phyloP scores from a whole-genome alignment of 1,284 basidiomycete species.

The Leccinum fuscescens region DNA sequence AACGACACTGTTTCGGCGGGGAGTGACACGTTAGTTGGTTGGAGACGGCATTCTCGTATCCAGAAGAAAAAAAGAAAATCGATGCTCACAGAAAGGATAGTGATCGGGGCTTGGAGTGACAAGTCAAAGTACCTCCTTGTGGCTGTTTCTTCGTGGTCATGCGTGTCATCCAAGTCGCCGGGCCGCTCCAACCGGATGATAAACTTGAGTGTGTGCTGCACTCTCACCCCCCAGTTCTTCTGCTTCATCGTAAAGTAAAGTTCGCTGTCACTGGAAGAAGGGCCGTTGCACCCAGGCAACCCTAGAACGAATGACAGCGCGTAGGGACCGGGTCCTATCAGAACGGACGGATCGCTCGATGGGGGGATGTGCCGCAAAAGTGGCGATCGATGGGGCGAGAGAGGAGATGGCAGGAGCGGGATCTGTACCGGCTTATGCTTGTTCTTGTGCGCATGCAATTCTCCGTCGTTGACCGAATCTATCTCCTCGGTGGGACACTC shows the following conservation, averaged over 20 bases:
- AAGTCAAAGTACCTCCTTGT: slow-evolving; percentile 87
- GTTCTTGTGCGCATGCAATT: slow-evolving; percentile 24
- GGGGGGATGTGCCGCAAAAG: slow-evolving; percentile 19
- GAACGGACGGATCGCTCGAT: slow-evolving; percentile 44
- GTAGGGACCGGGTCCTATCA: slow-evolving; percentile 73
- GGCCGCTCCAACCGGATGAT: slow-evolving; percentile 77
- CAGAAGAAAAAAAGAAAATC: neutral
- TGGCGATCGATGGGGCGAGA: slow-evolving; percentile 30
- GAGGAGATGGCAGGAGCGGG: slow-evolving; percentile 56
- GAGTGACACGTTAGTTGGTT: neutral
- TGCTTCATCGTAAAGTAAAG: slow-evolving; percentile 86
- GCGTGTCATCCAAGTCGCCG: slow-evolving; percentile 35
- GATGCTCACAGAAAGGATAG: slow-evolving; percentile 67
- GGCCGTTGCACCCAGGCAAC: slow-evolving; percentile 52
- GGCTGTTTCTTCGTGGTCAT: slow-evolving; percentile 52
- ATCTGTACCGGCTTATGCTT: slow-evolving; percentile 44
- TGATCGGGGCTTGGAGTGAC: slow-evolving; percentile 82
- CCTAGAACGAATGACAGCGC: slow-evolving; percentile 52
- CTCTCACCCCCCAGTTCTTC: slow-evolving; percentile 70
- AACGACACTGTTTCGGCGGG: slow-evolving; percentile 61
- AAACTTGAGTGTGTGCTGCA: slow-evolving; percentile 82
- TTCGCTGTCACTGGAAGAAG: neutral
- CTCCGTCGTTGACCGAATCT: slow-evolving; percentile 71
- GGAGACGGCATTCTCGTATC: neutral
- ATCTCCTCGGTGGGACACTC: slow-evolving; percentile 35